phyloP scores from a whole-genome alignment of 345 rosid species.

The Psidium guajava region DNA sequence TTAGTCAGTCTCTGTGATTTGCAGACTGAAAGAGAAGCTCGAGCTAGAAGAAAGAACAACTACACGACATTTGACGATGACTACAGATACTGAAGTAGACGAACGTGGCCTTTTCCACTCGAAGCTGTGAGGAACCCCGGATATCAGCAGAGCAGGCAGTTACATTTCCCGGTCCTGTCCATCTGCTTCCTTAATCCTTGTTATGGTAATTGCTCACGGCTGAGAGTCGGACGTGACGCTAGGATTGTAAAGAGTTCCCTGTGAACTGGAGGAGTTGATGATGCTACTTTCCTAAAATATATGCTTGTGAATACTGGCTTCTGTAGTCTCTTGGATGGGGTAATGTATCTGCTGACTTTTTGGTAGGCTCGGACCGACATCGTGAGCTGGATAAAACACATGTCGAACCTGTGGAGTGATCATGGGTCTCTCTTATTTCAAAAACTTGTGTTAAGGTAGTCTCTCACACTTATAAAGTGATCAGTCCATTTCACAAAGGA shows the following conservation, averaged over 20 bases:
- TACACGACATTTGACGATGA: conserved; percentile 79
- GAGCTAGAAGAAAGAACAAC: conserved; percentile 43
- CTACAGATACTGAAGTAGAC: conserved; percentile 37
- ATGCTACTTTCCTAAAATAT: background rate
- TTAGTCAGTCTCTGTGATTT: background rate
- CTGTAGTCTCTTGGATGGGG: background rate
- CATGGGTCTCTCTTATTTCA: too few relatives aligned
- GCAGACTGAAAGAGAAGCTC: conserved; percentile 67
- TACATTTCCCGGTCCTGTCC: background rate
- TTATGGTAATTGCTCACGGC: background rate
- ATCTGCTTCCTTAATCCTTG: background rate
- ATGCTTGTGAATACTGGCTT: background rate
- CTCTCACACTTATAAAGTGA: too few relatives aligned
- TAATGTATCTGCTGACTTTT: background rate
- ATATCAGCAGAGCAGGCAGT: background rate
- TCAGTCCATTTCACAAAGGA: too few relatives aligned
- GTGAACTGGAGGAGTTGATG: background rate
- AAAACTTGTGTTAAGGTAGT: too few relatives aligned
- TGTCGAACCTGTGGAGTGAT: background rate
- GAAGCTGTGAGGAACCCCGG: background rate
- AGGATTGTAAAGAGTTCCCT: background rate
- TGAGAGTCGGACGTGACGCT: background rate
- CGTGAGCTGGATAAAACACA: background rate
- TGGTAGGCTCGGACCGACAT: background rate
- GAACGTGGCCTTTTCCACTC: background rate